phyloP scores from a whole-genome alignment of 305 asterid species.

The Fraxinus sp. region DNA sequence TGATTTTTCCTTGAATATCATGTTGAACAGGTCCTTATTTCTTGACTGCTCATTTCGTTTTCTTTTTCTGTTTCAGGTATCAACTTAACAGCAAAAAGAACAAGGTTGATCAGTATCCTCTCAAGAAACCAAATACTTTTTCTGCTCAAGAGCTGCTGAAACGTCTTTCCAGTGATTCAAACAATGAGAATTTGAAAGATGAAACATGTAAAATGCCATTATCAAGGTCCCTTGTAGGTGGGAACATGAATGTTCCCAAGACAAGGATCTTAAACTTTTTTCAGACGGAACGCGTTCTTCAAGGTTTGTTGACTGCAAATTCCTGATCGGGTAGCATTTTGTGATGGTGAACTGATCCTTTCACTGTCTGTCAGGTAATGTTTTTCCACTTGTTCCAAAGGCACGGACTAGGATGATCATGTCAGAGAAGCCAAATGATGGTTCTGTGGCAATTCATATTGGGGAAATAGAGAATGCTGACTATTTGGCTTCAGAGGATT shows the following conservation, averaged over 20 bases:
- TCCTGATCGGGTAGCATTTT: constrained; percentile 15
- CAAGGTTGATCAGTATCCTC: constrained; percentile 64
- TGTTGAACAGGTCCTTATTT: constrained; percentile 16
- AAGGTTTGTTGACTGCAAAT: constrained; percentile 57
- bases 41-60: constrained; percentile 15
- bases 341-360: constrained; percentile 25
- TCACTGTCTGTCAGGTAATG: constrained; percentile 53
- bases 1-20: neutral
- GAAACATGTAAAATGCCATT: constrained; percentile 66
- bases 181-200: constrained; percentile 64
- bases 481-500: constrained; percentile 71
- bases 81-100: constrained; percentile 67
- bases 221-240: constrained; percentile 85
- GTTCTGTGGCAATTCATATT: constrained; percentile 75
- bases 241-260: constrained; percentile 73
- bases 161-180: constrained; percentile 60
- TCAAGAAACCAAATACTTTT: constrained; percentile 43
- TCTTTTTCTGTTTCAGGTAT: constrained; percentile 50
- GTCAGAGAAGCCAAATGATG: constrained; percentile 92
- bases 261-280: constrained; percentile 61
- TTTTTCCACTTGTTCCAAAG: constrained; percentile 56
- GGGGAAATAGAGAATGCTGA: constrained; percentile 78
- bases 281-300: constrained; percentile 63
- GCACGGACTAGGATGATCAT: constrained; percentile 71
- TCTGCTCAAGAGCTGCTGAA: constrained; percentile 46